Evolutionary conservation across 345 rosid genomes (phyloP), one percentile per base, ranked within the genome.

Genomic region (Gossypioides kirkii): DNA sequence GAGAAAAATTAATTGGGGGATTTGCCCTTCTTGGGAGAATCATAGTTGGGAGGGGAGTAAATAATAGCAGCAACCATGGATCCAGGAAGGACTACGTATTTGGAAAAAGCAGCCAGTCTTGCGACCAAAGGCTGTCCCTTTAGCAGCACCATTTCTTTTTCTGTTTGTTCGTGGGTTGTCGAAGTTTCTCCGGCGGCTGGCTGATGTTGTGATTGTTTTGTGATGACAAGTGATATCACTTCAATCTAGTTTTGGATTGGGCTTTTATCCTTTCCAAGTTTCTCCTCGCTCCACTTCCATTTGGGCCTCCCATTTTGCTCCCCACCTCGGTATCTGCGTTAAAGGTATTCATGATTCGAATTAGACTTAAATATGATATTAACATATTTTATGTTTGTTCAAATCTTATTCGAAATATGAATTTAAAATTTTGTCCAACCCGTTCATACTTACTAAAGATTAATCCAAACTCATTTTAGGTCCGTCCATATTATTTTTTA

Each of bases 111-210:
- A 5, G 94, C 91, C 32, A 87, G 81, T 82, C 84, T 87, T 47
- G 91, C 23, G 74, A 92, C 84, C 85, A 92, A 77, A 1, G 93
- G 89, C 82, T 87, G 84, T 76, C 97, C 97, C 53, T 70, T 83
- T 87, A 83, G 72, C 46, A 90, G 67, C 72, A 72, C 13, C 89
- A 84, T 87, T 36, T 73, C n/a, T 14, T 62, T 11, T 58, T 12
- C 0, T 6, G 56, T 56, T 22, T 1, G 0, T 8, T 20, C 20
- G 20, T 32, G 38, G 38, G 1, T 32, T 22, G 20, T 2, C 9
- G 3, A 18, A 54, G 3, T 9, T 56, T 36, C 43, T 55, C n/a
- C 13, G 41, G 6, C 4, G 41, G 41, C 50, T 45, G 22, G 54
- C 50, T 23, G 36, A 45, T 66, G 20, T 25, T 50, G 43, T 9